Base-by-base conservation (phyloP, 768 basidiomycete species). In the Suillus clintonianus region DNA sequence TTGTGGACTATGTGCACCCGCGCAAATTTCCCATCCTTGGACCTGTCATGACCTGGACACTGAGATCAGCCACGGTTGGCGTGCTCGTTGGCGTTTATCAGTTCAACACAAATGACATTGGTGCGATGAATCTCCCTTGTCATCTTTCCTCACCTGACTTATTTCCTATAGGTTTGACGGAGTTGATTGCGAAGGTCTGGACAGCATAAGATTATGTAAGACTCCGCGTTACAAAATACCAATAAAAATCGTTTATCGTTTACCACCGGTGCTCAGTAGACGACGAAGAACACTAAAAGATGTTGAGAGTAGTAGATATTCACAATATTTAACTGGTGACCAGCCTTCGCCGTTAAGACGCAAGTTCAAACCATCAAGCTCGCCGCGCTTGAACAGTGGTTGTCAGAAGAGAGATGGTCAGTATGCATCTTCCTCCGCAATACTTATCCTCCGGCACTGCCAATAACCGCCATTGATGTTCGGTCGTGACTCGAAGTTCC, bases 31-130 rank as follows among this genome's bases (percentile, higher is more conserved):
- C 95, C 22, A 67, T 88, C 50, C 60, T 95, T 63, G 96, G 93
- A 11, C 86, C 81, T 1, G 60, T 89, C 54, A 71, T 77, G 14
- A 86, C 81, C n/a, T 99, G 97, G 96, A 75, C 81, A 7, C 81
- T 97, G 61, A 85, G 94, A 56, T 77, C 85, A 10, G 80, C 88
- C 5, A 97, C 97, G 36, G 85, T 89, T 45, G 94, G 88, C 27
- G 87, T 91, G 5, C 83, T 95, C 60, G 87, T 94, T 53, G 96
- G 97, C 15, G 85, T 98, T 6, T 99, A 97, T 80, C 91, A 97
- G 77, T 98, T 99, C 83, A 97, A 99, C 81, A 99, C 97, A 48
- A 95, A 97, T 73, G 97, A 99, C 74, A 89, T 99, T 66, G 96
- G 97, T 97, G 69, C 68, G 92, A 83, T 39, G 37, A 43, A 30